A percentile compares a stretch with the other conserved stretches of the same genome.
Evolutionary conservation across 1,139 yeast species (phyloP).

Genomic region (Yamadazyma diddensiae): DNA sequence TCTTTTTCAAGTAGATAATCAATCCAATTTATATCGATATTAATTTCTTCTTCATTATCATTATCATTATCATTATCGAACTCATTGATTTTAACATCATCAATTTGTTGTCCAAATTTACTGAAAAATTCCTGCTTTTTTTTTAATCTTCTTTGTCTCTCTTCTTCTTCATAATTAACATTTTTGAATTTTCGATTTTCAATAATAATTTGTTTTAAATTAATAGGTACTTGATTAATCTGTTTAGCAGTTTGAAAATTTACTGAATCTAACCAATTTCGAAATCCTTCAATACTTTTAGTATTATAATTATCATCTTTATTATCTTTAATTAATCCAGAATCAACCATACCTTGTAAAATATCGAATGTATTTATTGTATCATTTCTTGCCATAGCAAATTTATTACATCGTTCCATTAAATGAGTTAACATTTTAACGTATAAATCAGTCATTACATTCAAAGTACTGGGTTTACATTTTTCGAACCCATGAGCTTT

Average conservation of each 20-base stretch:
- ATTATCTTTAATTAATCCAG: slow-evolving; percentile 39
- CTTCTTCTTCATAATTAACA: slow-evolving; percentile 29
- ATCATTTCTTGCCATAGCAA: slow-evolving; percentile 15
- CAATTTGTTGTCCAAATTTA: slow-evolving; percentile 23
- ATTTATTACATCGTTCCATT: slow-evolving; percentile 36
- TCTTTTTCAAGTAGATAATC: slow-evolving; percentile 45
- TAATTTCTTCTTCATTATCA: slow-evolving; percentile 34
- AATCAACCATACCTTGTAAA: slow-evolving; percentile 55
- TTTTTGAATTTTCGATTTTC: slow-evolving; percentile 36
- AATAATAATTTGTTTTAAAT: slow-evolving; percentile 30
- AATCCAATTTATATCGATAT: slow-evolving; percentile 35
- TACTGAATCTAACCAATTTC: slow-evolving; percentile 34
- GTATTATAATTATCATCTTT: slow-evolving; percentile 29
- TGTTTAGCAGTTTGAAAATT: slow-evolving; percentile 25
- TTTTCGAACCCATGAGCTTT: slow-evolving; percentile 73
- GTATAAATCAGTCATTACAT: slow-evolving; percentile 61
- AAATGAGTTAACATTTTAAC: slow-evolving; percentile 52
- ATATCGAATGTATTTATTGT: slow-evolving; percentile 52
- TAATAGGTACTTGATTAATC: slow-evolving; percentile 32
- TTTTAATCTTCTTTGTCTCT: slow-evolving; percentile 21
- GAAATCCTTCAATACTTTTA: slow-evolving; percentile 36
- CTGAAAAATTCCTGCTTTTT: slow-evolving; percentile 41
- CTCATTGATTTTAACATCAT: slow-evolving; percentile 21
- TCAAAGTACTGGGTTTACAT: slow-evolving; percentile 60
- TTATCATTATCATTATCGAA: slow-evolving; percentile 30